Base-by-base conservation (phyloP, 2,329 filamentous ascomycete genomes). In the Venturia asperata region DNA sequence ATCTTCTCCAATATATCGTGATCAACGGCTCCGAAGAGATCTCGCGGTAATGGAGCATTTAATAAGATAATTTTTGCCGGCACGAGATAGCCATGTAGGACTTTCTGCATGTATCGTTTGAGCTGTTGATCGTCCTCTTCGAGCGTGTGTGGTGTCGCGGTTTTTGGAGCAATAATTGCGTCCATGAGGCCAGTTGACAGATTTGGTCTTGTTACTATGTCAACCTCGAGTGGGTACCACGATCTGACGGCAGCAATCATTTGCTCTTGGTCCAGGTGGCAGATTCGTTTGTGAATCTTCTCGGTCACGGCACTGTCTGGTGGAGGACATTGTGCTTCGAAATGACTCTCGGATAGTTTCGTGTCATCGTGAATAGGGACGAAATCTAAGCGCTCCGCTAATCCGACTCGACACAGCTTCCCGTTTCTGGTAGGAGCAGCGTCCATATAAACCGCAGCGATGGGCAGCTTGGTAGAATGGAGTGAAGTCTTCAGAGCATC, bases 381-480 rank as follows among this genome's bases (percentile, higher is more conserved):
- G 19, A 85, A 68, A 2, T 72, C 70, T 5, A 85, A 72, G 3
- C 83, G 76, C 64, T 84, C 76, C 0, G 76, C 79, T 5, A 85
- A 73, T 67, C 77, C 80, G 69, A 84, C 82, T 2, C 83, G 79
- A 27, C 84, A 72, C n/a, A 84, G 74, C 68, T 85, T 85, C 74
- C 83, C 83, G 72, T 85, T 84, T 43, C 77, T 80, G 66, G 81
- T 83, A 0, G 83, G 81, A 0, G 83, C 72, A 49, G 79, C 79
- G 39, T 83, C 76, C 82, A 85, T 85, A 70, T 83, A 84, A 0
- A 80, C 77, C 21, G 85, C 72, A 39, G 83, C 66, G 0, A 76
- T 74, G 0, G 83, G 83, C 76, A 80, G 80, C 68, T 85, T 85
- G 11, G 77, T 79, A 66, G 81, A 78, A 63, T 82, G 81, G 15